Percentiles rank a stretch among this genome's conserved stretches.
phyloP scores from a whole-genome alignment of 2,329 filamentous ascomycete genomes.

The Alternaria sp. region DNA sequence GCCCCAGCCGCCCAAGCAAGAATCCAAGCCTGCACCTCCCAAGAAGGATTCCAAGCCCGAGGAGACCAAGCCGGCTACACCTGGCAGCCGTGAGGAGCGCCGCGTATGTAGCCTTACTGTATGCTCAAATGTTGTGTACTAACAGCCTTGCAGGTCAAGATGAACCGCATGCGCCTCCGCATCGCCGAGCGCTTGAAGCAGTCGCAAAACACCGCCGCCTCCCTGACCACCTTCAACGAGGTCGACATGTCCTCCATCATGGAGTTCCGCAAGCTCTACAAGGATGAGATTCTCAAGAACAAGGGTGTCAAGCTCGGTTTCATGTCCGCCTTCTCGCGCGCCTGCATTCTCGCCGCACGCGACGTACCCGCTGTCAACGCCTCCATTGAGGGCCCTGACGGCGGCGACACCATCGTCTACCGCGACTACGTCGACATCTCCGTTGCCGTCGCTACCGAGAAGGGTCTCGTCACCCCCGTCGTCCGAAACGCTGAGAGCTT shows the following conservation, averaged over 20 bases:
- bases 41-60: conserved; percentile 45
- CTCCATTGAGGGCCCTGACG: conserved; percentile 93
- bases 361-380: conserved; percentile 95
- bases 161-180: conserved; percentile 98
- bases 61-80: conserved; percentile 48
- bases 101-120: conserved; percentile 65
- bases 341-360: conserved; percentile 88
- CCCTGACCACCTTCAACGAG: conserved; percentile 97
- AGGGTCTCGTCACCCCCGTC: conserved; percentile 94
- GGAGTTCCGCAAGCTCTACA: conserved; percentile 97
- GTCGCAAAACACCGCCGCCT: conserved; percentile 97
- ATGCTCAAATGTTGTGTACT: conserved; percentile 7
- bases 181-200: conserved; percentile 99
- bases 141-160: conserved; percentile 77
- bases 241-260: conserved; percentile 98
- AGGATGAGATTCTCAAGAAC: conserved; percentile 95
- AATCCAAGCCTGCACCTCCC: conserved; percentile 26
- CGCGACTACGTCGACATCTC: conserved; percentile 98
- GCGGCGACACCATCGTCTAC: conserved; percentile 97
- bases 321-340: conserved; percentile 96
- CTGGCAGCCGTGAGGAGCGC: conserved; percentile 84
- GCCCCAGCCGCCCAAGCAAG: conserved; percentile 44
- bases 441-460: conserved; percentile 95
- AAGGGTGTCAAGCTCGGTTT: conserved; percentile 98
- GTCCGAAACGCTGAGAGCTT: conserved; percentile 90